Conservation (phyloP, 139 green algal species). For the Picochlorum costavermella region DNA sequence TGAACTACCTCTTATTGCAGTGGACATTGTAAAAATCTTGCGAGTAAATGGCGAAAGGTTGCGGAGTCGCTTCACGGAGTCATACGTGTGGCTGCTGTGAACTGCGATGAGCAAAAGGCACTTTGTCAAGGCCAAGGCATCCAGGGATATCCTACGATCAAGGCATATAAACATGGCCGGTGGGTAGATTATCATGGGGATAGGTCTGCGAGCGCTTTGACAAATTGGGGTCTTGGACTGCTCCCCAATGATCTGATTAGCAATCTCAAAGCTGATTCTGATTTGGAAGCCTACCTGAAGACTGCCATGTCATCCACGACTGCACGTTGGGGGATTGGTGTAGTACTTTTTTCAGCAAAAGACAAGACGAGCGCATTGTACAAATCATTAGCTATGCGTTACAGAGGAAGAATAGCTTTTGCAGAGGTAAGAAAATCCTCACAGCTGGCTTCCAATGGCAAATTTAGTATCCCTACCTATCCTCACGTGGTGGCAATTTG, state of each 20-base stretch:
- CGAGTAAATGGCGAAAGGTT: slow-evolving; percentile 61
- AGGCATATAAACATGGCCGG: slow-evolving; percentile 35
- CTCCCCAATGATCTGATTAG: slow-evolving; percentile 43
- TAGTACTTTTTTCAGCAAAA: slow-evolving; percentile 70
- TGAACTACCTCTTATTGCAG: slow-evolving; percentile 4
- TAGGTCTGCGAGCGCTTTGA: slow-evolving; percentile 41
- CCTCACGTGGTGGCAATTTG: slow-evolving; percentile 57
- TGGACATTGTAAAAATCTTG: slow-evolving; percentile 65
- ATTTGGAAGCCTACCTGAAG: slow-evolving; percentile 24
- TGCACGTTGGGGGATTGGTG: slow-evolving; percentile 47
- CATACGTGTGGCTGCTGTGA: slow-evolving; percentile 60
- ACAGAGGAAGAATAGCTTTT: slow-evolving; percentile 46
- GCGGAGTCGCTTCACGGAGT: slow-evolving; percentile 62
- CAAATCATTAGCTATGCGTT: slow-evolving; percentile 42
- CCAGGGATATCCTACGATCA: slow-evolving; percentile 73
- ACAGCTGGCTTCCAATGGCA: slow-evolving; percentile 11
- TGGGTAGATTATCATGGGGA: slow-evolving; percentile 59
- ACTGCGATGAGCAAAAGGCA: slow-evolving; percentile 64
- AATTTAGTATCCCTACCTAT: slow-evolving; percentile 17
- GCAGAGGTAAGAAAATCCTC: slow-evolving; percentile 25
- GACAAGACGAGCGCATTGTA: slow-evolving; percentile 27
- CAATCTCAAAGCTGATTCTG: slow-evolving; percentile 7
- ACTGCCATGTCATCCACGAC: slow-evolving; percentile 3
- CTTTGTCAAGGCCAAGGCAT: slow-evolving; percentile 61
- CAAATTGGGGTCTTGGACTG: slow-evolving; percentile 53